Evolutionary conservation across 1,284 basidiomycete genomes (phyloP), one percentile per base, ranked within the genome.

Genomic region (Coniferiporia sulphurascens): DNA sequence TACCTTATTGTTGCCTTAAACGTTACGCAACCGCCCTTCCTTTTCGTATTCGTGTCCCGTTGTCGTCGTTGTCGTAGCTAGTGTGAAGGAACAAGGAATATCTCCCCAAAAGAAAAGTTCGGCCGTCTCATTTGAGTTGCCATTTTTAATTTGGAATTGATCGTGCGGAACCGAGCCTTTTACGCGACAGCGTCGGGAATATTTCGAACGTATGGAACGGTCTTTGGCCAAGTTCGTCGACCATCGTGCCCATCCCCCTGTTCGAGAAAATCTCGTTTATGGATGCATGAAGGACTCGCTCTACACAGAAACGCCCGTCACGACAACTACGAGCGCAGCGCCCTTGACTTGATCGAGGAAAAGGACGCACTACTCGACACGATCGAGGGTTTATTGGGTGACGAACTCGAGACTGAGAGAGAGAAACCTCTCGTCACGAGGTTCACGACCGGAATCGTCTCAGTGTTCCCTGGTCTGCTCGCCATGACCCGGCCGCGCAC

Each of bases 401-500:
- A 59, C 50, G 46, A 46, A n/a, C 44, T 48, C 52, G 51, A 54
- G n/a, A 27, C 49, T 21, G 27, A 38, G 46, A 19, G 48, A 21
- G 32, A 10, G 41, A 7, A 19, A 19, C 34, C 34, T 17, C 41
- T 58, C 35, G 34, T 22, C 43, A 22, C 22, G 32, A 9, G 17
- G 15, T 41, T 41, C 38, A 10, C 53, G 5, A 45, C 17, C 52
- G 38, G 27, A 36, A 8, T 36, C 52, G 32, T 13, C 17, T 7
- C 52, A 13, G 38, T 7, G 35, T 44, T 52, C 36, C 13, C 48
- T n/a, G 49, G 13, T 36, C 36, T 51, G 19, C 35, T 44, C 19
- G n/a, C 44, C 35, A 62, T 62, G 60, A 49, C 56, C 7, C 60
- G 60, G 13, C 51, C 60, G 32, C 60, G 60, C 4, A 49, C 56